These are phyloP conservation scores for Talinum fruticosum DNA, from an alignment of 148 eudicot species.

Conservation along the genomic window DNA sequence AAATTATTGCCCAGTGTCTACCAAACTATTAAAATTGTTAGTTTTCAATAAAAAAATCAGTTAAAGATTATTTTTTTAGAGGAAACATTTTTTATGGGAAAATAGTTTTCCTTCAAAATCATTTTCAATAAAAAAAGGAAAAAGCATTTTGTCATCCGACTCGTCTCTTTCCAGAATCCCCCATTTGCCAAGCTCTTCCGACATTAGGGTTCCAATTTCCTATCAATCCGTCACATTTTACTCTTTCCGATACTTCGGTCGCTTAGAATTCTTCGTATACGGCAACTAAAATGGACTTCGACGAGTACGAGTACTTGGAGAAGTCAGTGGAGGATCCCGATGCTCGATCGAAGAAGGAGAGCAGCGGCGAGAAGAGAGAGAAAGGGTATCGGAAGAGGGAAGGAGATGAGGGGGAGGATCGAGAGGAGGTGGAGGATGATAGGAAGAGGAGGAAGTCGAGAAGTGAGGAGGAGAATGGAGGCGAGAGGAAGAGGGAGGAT, in stretches of 20 bases:
- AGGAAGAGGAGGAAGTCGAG: constrained; percentile 41
- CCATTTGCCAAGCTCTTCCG: neutral
- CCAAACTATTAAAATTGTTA: no score
- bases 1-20: no score
- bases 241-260: neutral
- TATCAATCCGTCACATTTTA: neutral
- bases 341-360: constrained; percentile 33
- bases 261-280: neutral
- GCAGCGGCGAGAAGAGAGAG: constrained; percentile 41
- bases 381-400: constrained; percentile 50
- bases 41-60: no score
- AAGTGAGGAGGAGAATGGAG: constrained; percentile 32
- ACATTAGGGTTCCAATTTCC: constrained; percentile 25
- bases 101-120: no score
- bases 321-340: constrained; percentile 59
- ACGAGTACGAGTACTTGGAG: constrained; percentile 95
- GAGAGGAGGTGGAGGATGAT: constrained; percentile 26
- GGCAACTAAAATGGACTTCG: constrained; percentile 63
- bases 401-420: constrained; percentile 18
- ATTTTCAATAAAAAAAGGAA: no score
- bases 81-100: no score
- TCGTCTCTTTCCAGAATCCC: neutral
- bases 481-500: constrained; percentile 29
- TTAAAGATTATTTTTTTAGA: no score
- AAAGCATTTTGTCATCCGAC: no score